phyloP scores from a whole-genome alignment of 192 early-diverging fungal species.

The Diversispora eburnea region DNA sequence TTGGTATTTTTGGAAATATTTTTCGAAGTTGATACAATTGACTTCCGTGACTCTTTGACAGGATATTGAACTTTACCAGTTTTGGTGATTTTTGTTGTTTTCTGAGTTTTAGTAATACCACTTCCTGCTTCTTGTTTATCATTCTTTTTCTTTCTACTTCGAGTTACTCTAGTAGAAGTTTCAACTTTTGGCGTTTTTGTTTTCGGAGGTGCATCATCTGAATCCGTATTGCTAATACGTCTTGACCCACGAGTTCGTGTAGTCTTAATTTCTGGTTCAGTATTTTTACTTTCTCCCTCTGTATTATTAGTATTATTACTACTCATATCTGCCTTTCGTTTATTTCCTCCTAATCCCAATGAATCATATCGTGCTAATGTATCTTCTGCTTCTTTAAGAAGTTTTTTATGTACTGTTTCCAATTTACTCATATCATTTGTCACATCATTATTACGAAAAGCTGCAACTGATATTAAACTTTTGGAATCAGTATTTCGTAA shows the following conservation, averaged over 20 bases:
- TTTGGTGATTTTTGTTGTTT: background rate
- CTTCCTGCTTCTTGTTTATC: background rate
- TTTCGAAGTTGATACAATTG: background rate
- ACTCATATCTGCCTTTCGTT: constrained; percentile 22
- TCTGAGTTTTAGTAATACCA: background rate
- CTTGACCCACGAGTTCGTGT: constrained; percentile 6
- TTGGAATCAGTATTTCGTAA: constrained; percentile 49
- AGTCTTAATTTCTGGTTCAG: background rate
- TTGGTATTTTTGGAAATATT: background rate
- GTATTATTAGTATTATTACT: constrained; percentile 35
- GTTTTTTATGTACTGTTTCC: constrained; percentile 31
- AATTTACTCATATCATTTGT: constrained; percentile 26
- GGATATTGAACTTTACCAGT: background rate
- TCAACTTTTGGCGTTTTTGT: background rate
- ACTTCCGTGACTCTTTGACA: no score
- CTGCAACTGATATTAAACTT: constrained; percentile 40
- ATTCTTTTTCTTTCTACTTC: constrained; percentile 18
- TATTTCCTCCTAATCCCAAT: constrained; percentile 42
- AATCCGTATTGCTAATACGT: background rate
- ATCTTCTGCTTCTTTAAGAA: constrained; percentile 49
- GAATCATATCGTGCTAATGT: constrained; percentile 43
- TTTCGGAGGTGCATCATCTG: background rate
- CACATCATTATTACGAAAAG: constrained; percentile 38
- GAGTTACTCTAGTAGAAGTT: constrained; percentile 16
- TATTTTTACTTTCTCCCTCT: background rate